Base-by-base conservation (phyloP, 1,284 basidiomycete genomes). In the Apiotrichum porosum region DNA sequence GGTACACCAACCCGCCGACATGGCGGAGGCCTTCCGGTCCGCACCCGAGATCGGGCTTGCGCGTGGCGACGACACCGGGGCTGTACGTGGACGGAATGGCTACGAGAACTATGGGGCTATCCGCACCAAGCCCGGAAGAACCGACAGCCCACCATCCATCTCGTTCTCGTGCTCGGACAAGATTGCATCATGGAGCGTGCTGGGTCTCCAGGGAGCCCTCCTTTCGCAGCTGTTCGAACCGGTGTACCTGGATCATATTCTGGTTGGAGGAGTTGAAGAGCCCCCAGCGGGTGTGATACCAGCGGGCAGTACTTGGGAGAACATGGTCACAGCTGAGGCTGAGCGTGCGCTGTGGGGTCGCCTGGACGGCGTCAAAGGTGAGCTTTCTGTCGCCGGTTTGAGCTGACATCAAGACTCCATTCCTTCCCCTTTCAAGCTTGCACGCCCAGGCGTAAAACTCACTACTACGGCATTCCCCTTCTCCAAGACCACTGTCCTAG, bases 161-260 rank as follows among this genome's bases (percentile, higher is more conserved):
- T 88, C 80, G 56, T 86, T 93, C 81, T 86, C 86, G 0, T 94
- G 91, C 70, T 88, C 85, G 57, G 91, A 95, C 71, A 95, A 95
- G 72, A 84, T 95, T 36, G 87, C 88, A 0, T 71, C 78, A 1
- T 95, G 88, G 88, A 80, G 76, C 52, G 80, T 84, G 0, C 71
- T 89, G 2, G 91, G 91, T 0, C 75, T 92, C n/a, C 89, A 92
- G 65, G 91, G 91, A 3, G 84, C 84, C 0, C 71, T 93, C 37
- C 78, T 80, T 2, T 79, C 82, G 0, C 66, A 62, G 1, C 66
- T 86, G 21, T 68, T 88, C 15, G 54, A 68, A 2, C 85, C 86
- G 0, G 47, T 92, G 3, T 87, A 86, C 61, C 69, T 92, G 13
- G 69, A 74, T 41, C 66, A 67, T 19, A 71, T 94, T 26, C 73